Evolutionary conservation across 495 filamentous ascomycete genomes (phyloP).

Genomic region (Hyaloscypha hepaticicola): DNA sequence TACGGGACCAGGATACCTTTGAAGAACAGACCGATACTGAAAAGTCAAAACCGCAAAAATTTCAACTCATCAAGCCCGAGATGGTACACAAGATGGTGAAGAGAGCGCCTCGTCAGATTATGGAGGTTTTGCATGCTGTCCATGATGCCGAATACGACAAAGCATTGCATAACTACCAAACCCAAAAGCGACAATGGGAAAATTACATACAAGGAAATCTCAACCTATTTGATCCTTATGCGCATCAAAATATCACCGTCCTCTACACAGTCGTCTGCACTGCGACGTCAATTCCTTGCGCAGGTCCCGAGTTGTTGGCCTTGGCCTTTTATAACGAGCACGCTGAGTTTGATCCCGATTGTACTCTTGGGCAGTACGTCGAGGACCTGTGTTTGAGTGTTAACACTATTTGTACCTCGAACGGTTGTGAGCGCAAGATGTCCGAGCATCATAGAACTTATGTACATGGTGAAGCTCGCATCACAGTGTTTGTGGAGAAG

Average conservation of each 20-base stretch:
- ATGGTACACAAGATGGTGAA: slow-evolving; percentile 85
- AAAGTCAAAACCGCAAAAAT: slow-evolving; percentile 59
- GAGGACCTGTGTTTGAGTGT: slow-evolving; percentile 82
- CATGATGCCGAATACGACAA: slow-evolving; percentile 97
- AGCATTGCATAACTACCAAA: slow-evolving; percentile 88
- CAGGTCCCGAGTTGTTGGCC: slow-evolving; percentile 81
- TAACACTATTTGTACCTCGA: slow-evolving; percentile 70
- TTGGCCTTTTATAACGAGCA: slow-evolving; percentile 92
- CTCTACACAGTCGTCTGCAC: slow-evolving; percentile 92
- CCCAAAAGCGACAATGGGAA: slow-evolving; percentile 94
- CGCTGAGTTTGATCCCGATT: slow-evolving; percentile 77
- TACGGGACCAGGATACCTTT: slow-evolving; percentile 74
- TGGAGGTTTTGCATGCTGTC: slow-evolving; percentile 89
- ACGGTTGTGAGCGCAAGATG: slow-evolving; percentile 88
- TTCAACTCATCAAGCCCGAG: slow-evolving; percentile 86
- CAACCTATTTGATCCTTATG: slow-evolving; percentile 88
- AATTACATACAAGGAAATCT: slow-evolving; percentile 79
- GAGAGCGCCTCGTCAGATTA: slow-evolving; percentile 76
- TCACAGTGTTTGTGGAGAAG: slow-evolving; percentile 83
- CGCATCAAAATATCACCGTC: slow-evolving; percentile 94
- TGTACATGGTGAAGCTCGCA: slow-evolving; percentile 91
- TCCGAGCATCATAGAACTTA: slow-evolving; percentile 94
- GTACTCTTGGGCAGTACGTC: slow-evolving; percentile 91
- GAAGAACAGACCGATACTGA: slow-evolving; percentile 56
- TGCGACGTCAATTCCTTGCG: slow-evolving; percentile 84